Percentiles rank a stretch among this genome's conserved stretches.
Evolutionary conservation across 176 grass and related monocot species (phyloP).

Genomic region (Leersia perrieri): DNA sequence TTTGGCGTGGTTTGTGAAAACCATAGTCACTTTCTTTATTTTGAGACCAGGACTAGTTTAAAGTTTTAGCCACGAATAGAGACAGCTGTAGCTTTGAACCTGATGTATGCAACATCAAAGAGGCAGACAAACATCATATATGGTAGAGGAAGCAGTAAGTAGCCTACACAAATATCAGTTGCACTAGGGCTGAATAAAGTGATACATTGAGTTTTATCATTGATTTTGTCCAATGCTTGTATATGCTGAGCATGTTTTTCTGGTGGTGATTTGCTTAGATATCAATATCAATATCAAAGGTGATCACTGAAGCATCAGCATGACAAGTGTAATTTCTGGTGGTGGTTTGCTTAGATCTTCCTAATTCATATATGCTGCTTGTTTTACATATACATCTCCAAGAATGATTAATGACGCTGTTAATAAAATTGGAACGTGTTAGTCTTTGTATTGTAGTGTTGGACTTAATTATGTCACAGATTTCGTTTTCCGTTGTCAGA

Average conservation of each 20-base stretch:
- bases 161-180: constrained; percentile 21
- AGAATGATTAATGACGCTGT: too few species aligned
- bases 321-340: background rate
- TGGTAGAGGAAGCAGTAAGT: constrained; percentile 13
- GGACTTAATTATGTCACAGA: background rate
- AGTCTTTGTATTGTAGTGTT: background rate
- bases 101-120: constrained; percentile 10
- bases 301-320: background rate
- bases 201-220: constrained; percentile 10
- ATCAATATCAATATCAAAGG: background rate
- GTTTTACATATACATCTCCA: background rate
- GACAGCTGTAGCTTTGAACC: background rate
- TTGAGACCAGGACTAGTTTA: constrained; percentile 7
- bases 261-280: too few species aligned
- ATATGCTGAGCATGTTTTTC: constrained; percentile 17
- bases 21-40: constrained; percentile 17
- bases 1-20: background rate
- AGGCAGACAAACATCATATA: background rate
- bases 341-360: background rate
- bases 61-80: background rate
- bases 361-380: background rate
- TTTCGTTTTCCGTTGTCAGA: background rate
- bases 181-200: constrained; percentile 39
- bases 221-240: background rate
- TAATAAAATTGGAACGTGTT: background rate